Evolutionary conservation across 306 rosid species (phyloP), one percentile per base, ranked within the genome.

Genomic region (Cicer chorassanicum): DNA sequence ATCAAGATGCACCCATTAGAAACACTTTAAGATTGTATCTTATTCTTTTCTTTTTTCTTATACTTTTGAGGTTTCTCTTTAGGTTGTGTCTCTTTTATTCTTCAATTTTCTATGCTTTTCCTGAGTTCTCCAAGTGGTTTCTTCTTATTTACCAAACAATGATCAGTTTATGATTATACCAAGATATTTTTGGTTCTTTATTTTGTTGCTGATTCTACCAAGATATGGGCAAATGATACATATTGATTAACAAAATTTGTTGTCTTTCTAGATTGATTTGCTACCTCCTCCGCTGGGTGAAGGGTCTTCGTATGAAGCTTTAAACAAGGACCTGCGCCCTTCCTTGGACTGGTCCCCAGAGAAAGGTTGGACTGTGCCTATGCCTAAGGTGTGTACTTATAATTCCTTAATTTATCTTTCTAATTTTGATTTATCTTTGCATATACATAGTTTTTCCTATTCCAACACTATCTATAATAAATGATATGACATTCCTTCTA

Each of bases 211-310:
- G 40, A 29, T 55, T 53, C 49, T 38, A 9, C 11, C 14, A 54
- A 42, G 80, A 54, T 66, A 43, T 29, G 49, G 29, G 29, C 42
- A 40, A 82, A 79, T 21, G 49, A 11, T 80, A 66, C 77, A 85
- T 91, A 60, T 89, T 56, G 87, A 83, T 63, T 83, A 88, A 85
- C 83, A 12, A 53, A 9, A 21, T 36, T 2, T 6, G 11, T 53
- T 70, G 16, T 57, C 63, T 82, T 85, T 83, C 74, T 74, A 91
- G 98, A 56, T 93, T 61, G 87, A 82, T 67, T 84, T 93, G 87
- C 85, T 78, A 3, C 89, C 89, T 54, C 89, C 82, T 82, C 98
- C 98, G 39, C 13, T 63, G 61, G 98, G 98, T 83, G 98, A 93
- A 87, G 98, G 96, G 72, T 15, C 0, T 6, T 54, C 85, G 8